Evolutionary conservation across 2,329 filamentous ascomycete species (phyloP).

Genomic region (Alternaria brassicae): DNA sequence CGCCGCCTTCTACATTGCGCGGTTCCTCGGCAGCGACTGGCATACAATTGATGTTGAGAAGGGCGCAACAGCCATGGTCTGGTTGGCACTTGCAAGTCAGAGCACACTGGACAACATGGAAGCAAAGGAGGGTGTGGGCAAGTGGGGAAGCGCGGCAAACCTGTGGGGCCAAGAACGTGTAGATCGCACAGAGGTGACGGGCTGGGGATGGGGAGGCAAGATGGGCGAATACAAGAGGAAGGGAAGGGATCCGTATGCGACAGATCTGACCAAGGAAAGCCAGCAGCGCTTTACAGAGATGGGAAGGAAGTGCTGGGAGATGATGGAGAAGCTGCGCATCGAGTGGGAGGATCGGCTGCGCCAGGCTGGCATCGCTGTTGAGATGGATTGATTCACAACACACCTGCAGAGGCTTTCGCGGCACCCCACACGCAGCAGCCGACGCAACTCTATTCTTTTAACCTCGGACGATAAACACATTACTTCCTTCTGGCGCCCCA

Average conservation of each 20-base stretch:
- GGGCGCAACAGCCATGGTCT: slow-evolving; percentile 77
- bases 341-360: slow-evolving; percentile 64
- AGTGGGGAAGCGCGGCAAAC: slow-evolving; percentile 84
- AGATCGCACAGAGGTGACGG: slow-evolving; percentile 81
- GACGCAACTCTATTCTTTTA: neutral
- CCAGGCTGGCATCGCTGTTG: slow-evolving; percentile 47
- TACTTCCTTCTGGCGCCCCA: neutral
- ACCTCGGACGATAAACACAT: neutral
- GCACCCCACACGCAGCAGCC: neutral
- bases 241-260: slow-evolving; percentile 65
- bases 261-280: slow-evolving; percentile 67
- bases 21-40: slow-evolving; percentile 87
- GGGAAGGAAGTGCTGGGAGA: slow-evolving; percentile 68
- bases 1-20: slow-evolving; percentile 71
- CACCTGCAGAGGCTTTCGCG: neutral
- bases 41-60: slow-evolving; percentile 78
- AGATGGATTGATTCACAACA: slow-evolving; percentile 28
- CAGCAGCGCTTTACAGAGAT: slow-evolving; percentile 67
- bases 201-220: slow-evolving; percentile 75
- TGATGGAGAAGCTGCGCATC: slow-evolving; percentile 74
- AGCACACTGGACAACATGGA: slow-evolving; percentile 66
- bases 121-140: slow-evolving; percentile 63
- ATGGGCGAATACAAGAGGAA: slow-evolving; percentile 60
- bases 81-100: slow-evolving; percentile 74
- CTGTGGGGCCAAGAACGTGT: slow-evolving; percentile 65